These are phyloP conservation scores for Plasmopara muralis DNA, from an alignment of 352 stramenopile species.

Conservation along the genomic window DNA sequence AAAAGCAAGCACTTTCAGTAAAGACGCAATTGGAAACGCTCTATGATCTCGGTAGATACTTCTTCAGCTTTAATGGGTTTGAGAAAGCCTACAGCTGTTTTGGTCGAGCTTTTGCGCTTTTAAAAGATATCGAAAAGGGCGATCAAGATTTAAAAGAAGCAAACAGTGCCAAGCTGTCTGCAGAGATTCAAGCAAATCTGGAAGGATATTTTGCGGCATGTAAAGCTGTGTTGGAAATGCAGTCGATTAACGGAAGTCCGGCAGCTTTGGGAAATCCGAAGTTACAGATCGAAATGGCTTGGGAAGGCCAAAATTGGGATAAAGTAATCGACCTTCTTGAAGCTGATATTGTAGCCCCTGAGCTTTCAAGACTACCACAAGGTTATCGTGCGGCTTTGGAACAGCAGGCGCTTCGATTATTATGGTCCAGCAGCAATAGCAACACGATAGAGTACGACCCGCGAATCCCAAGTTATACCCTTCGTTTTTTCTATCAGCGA, in stretches of 20 bases:
- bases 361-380: conserved; percentile 25
- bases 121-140: conserved; percentile 28
- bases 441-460: conserved; percentile 19
- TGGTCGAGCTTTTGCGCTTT: conserved; percentile 48
- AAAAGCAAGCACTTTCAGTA: conserved; percentile 30
- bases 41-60: conserved; percentile 64
- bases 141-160: conserved; percentile 15
- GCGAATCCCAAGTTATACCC: conserved; percentile 16
- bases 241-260: conserved; percentile 29
- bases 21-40: conserved; percentile 55
- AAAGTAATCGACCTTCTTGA: conserved; percentile 40
- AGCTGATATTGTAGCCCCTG: conserved; percentile 33
- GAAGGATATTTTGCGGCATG: conserved; percentile 71
- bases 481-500: conserved; percentile 48
- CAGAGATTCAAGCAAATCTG: conserved; percentile 30
- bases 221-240: conserved; percentile 52
- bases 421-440: conserved; percentile 27
- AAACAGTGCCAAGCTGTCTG: conserved; percentile 8
- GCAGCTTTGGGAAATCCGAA: conserved; percentile 29
- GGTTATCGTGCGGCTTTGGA: conserved; percentile 38
- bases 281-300: conserved; percentile 39
- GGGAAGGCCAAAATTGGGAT: conserved; percentile 44
- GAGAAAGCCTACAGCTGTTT: conserved; percentile 76
- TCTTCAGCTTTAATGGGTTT: conserved; percentile 70
- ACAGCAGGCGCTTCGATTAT: conserved; percentile 39